phyloP scores from a whole-genome alignment of 805 yeast species.

The Sugiyamaella smithiae region DNA sequence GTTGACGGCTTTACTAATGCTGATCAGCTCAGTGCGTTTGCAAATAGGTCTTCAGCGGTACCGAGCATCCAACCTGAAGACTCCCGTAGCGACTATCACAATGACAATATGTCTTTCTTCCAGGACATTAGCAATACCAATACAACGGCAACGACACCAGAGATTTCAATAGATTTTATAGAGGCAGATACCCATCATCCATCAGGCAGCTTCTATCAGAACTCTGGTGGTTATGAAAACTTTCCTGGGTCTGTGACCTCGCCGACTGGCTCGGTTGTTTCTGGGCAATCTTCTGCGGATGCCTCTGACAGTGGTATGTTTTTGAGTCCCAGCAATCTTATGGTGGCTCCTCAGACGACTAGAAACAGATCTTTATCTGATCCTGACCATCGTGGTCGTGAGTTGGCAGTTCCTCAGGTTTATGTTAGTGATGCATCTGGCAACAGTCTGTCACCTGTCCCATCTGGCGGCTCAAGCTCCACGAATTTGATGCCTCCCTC shows the following conservation, averaged over 20 bases:
- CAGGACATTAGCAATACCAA: constrained; percentile 3
- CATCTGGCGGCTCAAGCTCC: not conserved
- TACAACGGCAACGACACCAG: not conserved
- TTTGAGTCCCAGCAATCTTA: not conserved
- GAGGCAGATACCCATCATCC: not conserved
- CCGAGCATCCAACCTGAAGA: not conserved
- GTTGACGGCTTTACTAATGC: constrained; percentile 4
- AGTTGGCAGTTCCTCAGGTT: constrained; percentile 16
- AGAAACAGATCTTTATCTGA: constrained; percentile 1
- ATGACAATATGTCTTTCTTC: not conserved
- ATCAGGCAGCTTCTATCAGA: too few relatives aligned
- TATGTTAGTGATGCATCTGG: constrained; percentile 1
- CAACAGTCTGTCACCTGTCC: not conserved
- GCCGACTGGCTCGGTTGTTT: not conserved
- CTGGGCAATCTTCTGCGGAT: not conserved
- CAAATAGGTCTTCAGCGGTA: not conserved
- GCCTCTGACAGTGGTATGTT: constrained; percentile 1
- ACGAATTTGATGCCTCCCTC: not conserved
- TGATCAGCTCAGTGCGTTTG: not conserved
- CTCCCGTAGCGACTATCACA: not conserved
- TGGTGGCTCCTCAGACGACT: constrained; percentile 1
- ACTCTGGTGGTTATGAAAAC: too few relatives aligned
- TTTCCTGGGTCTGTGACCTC: not conserved
- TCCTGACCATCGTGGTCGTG: constrained; percentile 9
- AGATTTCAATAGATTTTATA: constrained; percentile 1